Base-by-base conservation (phyloP, 352 stramenopile species). In the Globisporangium camurandrum region DNA sequence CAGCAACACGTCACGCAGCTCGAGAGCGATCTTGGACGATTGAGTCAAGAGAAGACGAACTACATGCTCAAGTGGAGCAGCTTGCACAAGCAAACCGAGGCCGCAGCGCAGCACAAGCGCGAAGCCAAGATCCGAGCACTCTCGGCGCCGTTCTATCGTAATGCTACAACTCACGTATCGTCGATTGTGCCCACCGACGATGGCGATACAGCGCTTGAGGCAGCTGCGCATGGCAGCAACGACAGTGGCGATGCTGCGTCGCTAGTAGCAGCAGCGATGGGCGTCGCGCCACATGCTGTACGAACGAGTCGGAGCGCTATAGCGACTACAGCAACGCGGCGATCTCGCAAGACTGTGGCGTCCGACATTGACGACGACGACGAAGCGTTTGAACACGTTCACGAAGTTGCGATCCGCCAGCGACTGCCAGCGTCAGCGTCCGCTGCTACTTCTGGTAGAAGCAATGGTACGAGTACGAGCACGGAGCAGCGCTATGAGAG, bases 51-150 rank as follows among this genome's bases (percentile, higher is more conserved):
- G 23, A 76, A 77, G 1, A 80, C 63, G 22, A 63, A 37, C 31
- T 71, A 57, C 46, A 64, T 71, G 44, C 63, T 71, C 36, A 79
- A 73, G 49, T 74, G 57, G 62, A 65, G 55, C 11, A 62, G 56
- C n/a, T 52, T 71, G 24, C 63, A 74, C 10, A 73, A 73, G 47
- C 61, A 77, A 8, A 67, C 63, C 19, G 65, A 86, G 33, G 46
- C n/a, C 1, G 40, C 46, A n/a, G 59, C 70, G 1, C 64, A 73
- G 17, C 63, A 60, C 17, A 58, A 60, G 45, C 67, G 74, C 1
- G 66, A 82, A 40, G 70, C 66, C 16, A 83, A 82, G 56, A 56
- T 81, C 14, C 71, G 66, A 24, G 56, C 64, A 2, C 49, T 87
- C 4, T 84, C 73, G 6, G 66, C 69, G 16, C 63, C 64, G 3